Base-by-base conservation (phyloP, 2,329 filamentous ascomycete species). In the Sclerotiophoma versabilis region DNA sequence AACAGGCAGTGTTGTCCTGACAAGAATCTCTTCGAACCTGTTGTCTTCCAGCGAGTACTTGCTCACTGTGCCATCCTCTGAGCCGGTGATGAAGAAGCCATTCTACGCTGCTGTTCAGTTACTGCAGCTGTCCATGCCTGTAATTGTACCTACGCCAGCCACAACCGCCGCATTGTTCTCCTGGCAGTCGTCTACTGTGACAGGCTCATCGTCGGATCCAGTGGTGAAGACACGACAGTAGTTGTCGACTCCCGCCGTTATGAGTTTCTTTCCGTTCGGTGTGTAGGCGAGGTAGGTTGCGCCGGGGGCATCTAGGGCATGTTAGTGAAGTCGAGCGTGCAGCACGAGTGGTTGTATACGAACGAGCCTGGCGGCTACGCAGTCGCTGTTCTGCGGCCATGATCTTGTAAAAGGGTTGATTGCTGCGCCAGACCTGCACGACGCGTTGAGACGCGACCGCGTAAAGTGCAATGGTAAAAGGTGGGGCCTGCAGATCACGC, bases 31-130 rank as follows among this genome's bases (percentile, higher is more conserved):
- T 58, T 96, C 91, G 76, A 96, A 91, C 23, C 81, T 76, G 67
- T 88, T 87, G 2, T 85, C 86, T 51, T 85, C 82, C 43, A 97
- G 83, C n/a, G 90, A 90, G 79, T 96, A 99, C 66, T 92, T 86
- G 80, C 90, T 96, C 68, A 99, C 92, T n/a, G 90, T 95, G 69
- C 96, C 95, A 77, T 98, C 93, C 75, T 99, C 93, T 17, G 91
- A 91, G 23, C 92, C 95, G 58, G 92, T 87, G 37, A 98, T 86
- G 72, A 97, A 96, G 75, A 90, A 92, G 56, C 89, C 86, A 70
- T 93, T 86, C 85, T 87, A 60, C 14, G 22, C 8, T 34, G 5
- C 17, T 26, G 22, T 45, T 74, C 54, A 73, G 68, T 54, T 14
- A 11, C 14, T 34, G 44, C 9, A 20, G 5, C 5, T 11, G 22